Evolutionary conservation across 2,329 filamentous ascomycete species (phyloP).

Genomic region (Epichloe sibirici): DNA sequence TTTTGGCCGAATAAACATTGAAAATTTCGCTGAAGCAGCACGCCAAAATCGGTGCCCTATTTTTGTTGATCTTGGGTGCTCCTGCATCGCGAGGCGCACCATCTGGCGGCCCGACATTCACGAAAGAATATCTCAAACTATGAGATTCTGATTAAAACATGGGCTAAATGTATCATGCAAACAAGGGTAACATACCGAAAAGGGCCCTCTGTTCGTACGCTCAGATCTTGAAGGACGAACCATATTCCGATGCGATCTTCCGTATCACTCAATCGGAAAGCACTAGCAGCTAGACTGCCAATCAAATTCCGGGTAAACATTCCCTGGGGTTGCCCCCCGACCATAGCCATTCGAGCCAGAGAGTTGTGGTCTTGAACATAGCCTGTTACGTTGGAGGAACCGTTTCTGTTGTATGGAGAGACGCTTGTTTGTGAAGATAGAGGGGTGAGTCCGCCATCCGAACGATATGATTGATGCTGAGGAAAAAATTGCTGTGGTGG

Average conservation of each 20-base stretch:
- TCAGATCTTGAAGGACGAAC: slow-evolving; percentile 94
- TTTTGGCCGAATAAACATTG: slow-evolving; percentile 96
- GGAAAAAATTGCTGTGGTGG: slow-evolving; percentile 27
- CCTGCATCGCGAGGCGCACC: slow-evolving; percentile 26
- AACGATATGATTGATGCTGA: slow-evolving; percentile 19
- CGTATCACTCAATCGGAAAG: slow-evolving; percentile 69
- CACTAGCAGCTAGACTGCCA: slow-evolving; percentile 79
- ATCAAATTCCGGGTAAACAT: slow-evolving; percentile 96
- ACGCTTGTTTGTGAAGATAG: slow-evolving; percentile 16
- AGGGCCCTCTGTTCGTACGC: slow-evolving; percentile 80
- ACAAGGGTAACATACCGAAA: slow-evolving; percentile 53
- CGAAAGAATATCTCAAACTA: slow-evolving; percentile 60
- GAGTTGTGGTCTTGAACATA: slow-evolving; percentile 20
- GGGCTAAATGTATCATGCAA: not conserved
- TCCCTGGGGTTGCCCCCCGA: slow-evolving; percentile 47
- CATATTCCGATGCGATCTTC: slow-evolving; percentile 78
- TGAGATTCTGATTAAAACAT: slow-evolving; percentile 9
- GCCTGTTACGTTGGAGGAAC: slow-evolving; percentile 10
- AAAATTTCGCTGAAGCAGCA: slow-evolving; percentile 80
- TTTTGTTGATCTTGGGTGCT: slow-evolving; percentile 49
- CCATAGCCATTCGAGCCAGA: slow-evolving; percentile 23
- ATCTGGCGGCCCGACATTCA: slow-evolving; percentile 58
- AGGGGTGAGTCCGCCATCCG: slow-evolving; percentile 15
- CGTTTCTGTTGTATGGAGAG: slow-evolving; percentile 16
- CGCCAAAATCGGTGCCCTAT: slow-evolving; percentile 69